Evolutionary conservation across 2,329 filamentous ascomycete species (phyloP).

Genomic region (Colletotrichum graminicola): DNA sequence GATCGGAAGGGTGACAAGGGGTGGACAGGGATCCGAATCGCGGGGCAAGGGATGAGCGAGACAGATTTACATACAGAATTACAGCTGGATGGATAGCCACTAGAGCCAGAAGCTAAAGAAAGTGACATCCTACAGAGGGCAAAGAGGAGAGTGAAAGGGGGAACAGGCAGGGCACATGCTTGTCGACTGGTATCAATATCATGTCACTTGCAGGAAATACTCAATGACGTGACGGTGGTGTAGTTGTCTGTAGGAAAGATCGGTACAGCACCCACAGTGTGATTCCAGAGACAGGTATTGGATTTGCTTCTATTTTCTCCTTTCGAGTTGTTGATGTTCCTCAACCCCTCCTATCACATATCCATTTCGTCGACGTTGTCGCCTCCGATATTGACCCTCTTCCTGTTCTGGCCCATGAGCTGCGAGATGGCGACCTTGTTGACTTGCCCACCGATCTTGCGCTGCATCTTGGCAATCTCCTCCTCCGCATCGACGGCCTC

Average conservation of each 20-base stretch:
- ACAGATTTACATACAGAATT: conserved; percentile 39
- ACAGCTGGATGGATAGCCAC: conserved; percentile 15
- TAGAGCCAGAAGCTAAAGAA: conserved; percentile 13
- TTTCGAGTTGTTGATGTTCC: conserved; percentile 8
- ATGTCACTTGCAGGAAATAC: conserved; percentile 9
- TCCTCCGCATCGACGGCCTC: conserved; percentile 93
- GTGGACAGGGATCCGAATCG: conserved; percentile 24
- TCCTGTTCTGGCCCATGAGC: conserved; percentile 84
- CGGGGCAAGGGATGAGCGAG: conserved; percentile 35
- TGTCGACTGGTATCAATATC: background rate
- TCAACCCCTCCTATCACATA: conserved; percentile 29
- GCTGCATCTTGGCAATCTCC: conserved; percentile 96
- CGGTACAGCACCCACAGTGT: conserved; percentile 7
- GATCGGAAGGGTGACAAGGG: conserved; percentile 35
- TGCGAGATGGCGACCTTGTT: conserved; percentile 92
- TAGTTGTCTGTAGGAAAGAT: background rate
- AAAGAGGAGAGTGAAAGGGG: background rate
- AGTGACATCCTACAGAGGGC: conserved; percentile 12
- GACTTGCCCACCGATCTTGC: conserved; percentile 91
- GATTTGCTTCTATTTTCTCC: background rate
- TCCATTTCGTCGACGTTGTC: conserved; percentile 70
- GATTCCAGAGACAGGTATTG: conserved; percentile 9
- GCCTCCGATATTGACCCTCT: conserved; percentile 85
- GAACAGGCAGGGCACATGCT: background rate
- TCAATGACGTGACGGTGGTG: conserved; percentile 15